Percentiles rank a stretch among this genome's conserved stretches.
Conservation (phyloP, 2,329 filamentous ascomycete species). For the Mollisiaceae sp. region DNA sequence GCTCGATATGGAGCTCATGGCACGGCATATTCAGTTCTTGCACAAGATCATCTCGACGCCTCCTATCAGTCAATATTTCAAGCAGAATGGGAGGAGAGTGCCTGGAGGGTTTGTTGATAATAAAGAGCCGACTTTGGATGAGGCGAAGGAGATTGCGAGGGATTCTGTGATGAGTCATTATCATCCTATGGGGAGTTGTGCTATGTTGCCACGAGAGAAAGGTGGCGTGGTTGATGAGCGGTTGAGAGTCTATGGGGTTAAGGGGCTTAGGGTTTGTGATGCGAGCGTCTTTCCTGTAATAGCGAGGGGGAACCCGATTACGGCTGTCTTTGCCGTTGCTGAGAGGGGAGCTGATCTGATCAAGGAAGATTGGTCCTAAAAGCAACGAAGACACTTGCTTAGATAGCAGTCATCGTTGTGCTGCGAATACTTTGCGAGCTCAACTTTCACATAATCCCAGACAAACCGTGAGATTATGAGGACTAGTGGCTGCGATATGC, state of each 20-base stretch:
- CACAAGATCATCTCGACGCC: neutral
- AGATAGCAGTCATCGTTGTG: too few relatives aligned
- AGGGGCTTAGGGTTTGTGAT: slow-evolving; percentile 48
- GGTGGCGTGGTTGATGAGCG: slow-evolving; percentile 44
- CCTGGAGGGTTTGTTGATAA: neutral
- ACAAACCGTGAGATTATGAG: too few relatives aligned
- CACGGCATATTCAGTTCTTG: slow-evolving; percentile 7
- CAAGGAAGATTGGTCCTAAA: slow-evolving; percentile 6
- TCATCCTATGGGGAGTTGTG: slow-evolving; percentile 45
- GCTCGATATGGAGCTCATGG: slow-evolving; percentile 4
- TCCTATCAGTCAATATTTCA: slow-evolving; percentile 7
- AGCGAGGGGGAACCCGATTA: slow-evolving; percentile 56
- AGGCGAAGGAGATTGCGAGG: slow-evolving; percentile 35
- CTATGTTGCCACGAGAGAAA: slow-evolving; percentile 43
- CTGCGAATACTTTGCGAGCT: too few relatives aligned
- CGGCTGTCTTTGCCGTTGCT: slow-evolving; percentile 57
- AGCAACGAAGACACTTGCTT: too few relatives aligned
- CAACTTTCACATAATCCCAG: too few relatives aligned
- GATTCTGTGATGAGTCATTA: slow-evolving; percentile 43
- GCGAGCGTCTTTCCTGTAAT: slow-evolving; percentile 44
- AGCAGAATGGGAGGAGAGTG: neutral
- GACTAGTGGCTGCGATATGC: too few relatives aligned
- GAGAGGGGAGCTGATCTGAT: slow-evolving; percentile 52
- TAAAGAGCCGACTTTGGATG: neutral
- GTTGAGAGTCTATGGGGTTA: slow-evolving; percentile 43